Base-by-base conservation (phyloP, 305 asterid species). In the Rubia peregrina region DNA sequence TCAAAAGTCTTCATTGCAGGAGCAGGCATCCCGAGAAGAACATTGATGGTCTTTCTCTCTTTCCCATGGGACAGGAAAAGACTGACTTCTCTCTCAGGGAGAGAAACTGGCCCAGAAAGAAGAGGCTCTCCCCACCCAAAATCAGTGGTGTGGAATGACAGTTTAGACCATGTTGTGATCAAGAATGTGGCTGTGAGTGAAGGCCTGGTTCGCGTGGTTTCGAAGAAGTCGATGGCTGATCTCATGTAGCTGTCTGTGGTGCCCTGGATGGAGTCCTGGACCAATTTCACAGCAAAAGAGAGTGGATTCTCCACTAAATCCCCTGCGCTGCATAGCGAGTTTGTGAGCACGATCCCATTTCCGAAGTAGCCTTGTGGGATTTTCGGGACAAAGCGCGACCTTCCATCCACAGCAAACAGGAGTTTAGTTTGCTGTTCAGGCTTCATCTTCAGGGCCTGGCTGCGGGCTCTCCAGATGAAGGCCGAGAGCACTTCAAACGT, bases 111-210 rank as follows among this genome's bases (percentile, higher is more conserved):
- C 17, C 97, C 92, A 11, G 95, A 84, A 33, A 81, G 43, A 43
- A 81, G 71, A 0, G 97, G 96, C 74, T 85, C 87, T 7, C 98
- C 97, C 98, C 96, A 93, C 5, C 98, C 96, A 36, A 93, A 93
- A 77, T 93, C 95, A 0, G 92, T 85, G 0, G 91, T 86, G 84
- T 89, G 90, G 69, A 93, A 90, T 1, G 96, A 81, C 22, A 90
- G 81, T 75, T 85, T 81, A 13, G 94, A 90, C 98, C 98, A 89
- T 2, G 95, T 83, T 0, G 98, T 89, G 73, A 93, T 89, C 59
- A 89, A 71, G 61, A 93, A 86, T 0, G 96, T 91, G 41, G 92
- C 85, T 42, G 85, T 83, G 75, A 93, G 74, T 19, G 97, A 90
- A 9, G 97, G 97, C 84, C 92, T 80, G 0, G 81, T 74, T 48